Base-by-base conservation (phyloP, 495 filamentous ascomycete species). In the Aspergillus affinis region DNA sequence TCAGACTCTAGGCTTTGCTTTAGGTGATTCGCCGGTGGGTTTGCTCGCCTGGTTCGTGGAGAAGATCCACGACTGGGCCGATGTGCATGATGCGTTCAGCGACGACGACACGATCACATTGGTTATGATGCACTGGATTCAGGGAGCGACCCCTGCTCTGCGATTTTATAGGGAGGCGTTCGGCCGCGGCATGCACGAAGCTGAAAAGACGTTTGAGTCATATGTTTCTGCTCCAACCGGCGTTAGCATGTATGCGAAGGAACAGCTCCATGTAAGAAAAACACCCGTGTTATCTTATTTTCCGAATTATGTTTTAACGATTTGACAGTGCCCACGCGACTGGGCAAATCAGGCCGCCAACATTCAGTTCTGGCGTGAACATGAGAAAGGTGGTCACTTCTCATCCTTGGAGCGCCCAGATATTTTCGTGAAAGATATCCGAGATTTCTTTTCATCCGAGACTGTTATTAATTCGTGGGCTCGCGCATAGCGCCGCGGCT, bases 331-430 rank as follows among this genome's bases (percentile, higher is more conserved):
- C 26, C 65, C 69, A 4, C 57, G 64, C 10, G 59, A 60, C 15
- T 71, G 67, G 69, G 66, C 66, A 3, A 26, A 29, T 56, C 23
- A 55, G 50, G 54, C 62, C 13, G 55, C 46, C 8, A 59, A 69
- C 48, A 57, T 72, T 21, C 57, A 71, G 45, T 73, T 60, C 26
- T 69, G 72, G 62, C 60, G 50, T 20, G 57, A 70, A 20, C 68
- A 78, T 62, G 66, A 70, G n/a, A 53, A 53, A 30, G 74, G 74
- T 17, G 75, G 73, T 0, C 75, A 78, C 63, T 78, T 78, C 59
- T 71, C 75, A 2, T 69, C 73, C 17, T 66, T 67, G 52, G 75
- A 77, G 60, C 57, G 67, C 48, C 74, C 74, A 23, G 66, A 74
- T 21, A 18, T 65, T 45, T 69, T 77, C 47, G 65, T 71, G 41